These are phyloP conservation scores for Cucurbita maxima DNA, from an alignment of 306 rosid genomes.

Conservation along the genomic window DNA sequence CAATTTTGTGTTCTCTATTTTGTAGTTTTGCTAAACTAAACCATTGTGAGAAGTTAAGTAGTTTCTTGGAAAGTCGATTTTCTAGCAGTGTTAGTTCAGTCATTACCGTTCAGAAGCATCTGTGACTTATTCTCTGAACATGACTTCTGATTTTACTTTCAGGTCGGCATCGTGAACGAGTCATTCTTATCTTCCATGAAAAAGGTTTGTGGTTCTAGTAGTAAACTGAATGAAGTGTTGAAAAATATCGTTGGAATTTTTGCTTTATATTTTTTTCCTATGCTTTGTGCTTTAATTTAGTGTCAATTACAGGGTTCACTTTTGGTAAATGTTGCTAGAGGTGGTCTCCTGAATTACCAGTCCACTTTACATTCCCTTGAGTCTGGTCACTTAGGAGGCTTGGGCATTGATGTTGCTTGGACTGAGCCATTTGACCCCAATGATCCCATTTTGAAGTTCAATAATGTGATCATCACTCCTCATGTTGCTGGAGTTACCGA, in stretches of 20 bases:
- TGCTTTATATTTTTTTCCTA: background rate
- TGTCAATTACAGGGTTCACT: constrained; percentile 49
- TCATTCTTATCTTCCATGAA: constrained; percentile 67
- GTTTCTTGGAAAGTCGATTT: background rate
- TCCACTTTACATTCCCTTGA: constrained; percentile 38
- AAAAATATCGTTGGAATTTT: background rate
- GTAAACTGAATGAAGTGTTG: background rate
- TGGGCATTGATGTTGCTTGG: constrained; percentile 89
- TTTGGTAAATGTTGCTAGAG: constrained; percentile 32
- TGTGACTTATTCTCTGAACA: background rate
- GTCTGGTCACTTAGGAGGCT: constrained; percentile 69
- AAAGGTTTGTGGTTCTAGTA: constrained; percentile 44
- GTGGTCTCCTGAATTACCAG: constrained; percentile 40
- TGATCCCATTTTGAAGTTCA: constrained; percentile 51
- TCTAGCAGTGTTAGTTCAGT: background rate
- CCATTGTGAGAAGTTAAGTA: background rate
- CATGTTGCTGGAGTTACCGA: constrained; percentile 89
- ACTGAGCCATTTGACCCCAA: constrained; percentile 71
- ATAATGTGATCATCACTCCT: constrained; percentile 69
- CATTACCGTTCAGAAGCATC: background rate
- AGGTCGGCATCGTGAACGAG: constrained; percentile 54
- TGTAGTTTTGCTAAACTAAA: background rate
- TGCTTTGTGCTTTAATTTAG: background rate
- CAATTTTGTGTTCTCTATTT: background rate
- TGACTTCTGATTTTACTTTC: constrained; percentile 17